phyloP scores from a whole-genome alignment of 176 grass and related monocot species.

The Rhynchospora breviuscula region DNA sequence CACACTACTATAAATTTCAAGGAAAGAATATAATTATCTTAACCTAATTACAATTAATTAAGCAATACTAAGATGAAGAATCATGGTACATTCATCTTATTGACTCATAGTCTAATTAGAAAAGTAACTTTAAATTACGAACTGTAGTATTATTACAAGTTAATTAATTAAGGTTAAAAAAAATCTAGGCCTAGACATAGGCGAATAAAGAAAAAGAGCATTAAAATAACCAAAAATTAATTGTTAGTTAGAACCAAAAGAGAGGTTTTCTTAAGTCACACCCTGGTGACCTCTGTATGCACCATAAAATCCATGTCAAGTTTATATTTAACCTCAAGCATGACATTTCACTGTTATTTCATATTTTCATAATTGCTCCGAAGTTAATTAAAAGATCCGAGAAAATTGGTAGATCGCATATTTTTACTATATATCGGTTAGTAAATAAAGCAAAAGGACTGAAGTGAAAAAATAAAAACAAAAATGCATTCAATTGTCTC shows the following conservation, averaged over 20 bases:
- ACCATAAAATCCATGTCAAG: neutral
- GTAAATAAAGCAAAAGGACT: neutral
- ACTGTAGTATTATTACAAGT: constrained; percentile 11
- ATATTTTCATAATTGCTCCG: neutral
- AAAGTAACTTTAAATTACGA: neutral
- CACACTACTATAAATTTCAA: neutral
- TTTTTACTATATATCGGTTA: constrained; percentile 19
- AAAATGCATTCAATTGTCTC: constrained; percentile 23
- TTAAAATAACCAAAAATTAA: neutral
- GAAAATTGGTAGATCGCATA: neutral
- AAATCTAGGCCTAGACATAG: neutral
- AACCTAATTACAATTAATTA: neutral
- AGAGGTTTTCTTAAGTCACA: neutral
- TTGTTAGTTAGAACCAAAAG: neutral
- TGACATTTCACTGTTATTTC: neutral
- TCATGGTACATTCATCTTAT: constrained; percentile 1
- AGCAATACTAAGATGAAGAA: neutral
- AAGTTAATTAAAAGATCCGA: neutral
- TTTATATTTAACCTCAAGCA: neutral
- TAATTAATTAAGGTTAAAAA: constrained; percentile 9
- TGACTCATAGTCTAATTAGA: neutral
- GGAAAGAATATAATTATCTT: neutral
- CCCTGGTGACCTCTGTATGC: neutral
- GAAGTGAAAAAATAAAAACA: neutral
- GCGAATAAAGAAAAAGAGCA: neutral